A percentile compares a stretch with the other conserved stretches of the same genome.
These are phyloP conservation scores for Fimicolochytrium jonesii DNA, from an alignment of 192 early-diverging fungal genomes.

Conservation along the genomic window DNA sequence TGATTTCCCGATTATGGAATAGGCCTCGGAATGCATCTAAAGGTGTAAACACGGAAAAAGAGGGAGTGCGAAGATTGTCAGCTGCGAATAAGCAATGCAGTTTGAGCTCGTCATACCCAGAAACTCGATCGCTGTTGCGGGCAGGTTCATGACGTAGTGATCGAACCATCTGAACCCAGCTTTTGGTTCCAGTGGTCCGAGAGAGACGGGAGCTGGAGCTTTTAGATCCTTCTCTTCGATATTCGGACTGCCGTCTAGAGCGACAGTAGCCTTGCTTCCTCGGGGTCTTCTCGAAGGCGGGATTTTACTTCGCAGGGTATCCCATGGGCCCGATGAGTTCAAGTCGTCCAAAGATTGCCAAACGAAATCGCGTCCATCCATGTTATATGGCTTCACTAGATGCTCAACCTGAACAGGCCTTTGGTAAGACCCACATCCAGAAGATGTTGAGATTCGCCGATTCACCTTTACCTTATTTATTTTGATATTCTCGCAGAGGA, in stretches of 20 bases:
- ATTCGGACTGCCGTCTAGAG: too few species aligned
- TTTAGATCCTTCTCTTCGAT: too few species aligned
- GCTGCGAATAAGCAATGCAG: too few species aligned
- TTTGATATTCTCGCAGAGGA: slow-evolving; percentile 73
- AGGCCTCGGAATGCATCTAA: slow-evolving; percentile 92
- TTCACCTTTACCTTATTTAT: slow-evolving; percentile 72
- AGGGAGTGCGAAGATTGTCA: too few species aligned
- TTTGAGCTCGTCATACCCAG: slow-evolving; percentile 61
- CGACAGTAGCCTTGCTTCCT: not conserved
- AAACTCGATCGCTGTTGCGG: slow-evolving; percentile 94
- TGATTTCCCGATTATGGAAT: slow-evolving; percentile 49
- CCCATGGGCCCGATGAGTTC: slow-evolving; percentile 32
- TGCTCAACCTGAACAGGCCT: slow-evolving; percentile 63
- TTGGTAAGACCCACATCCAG: too few species aligned
- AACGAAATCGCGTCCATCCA: slow-evolving; percentile 92
- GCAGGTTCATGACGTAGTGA: slow-evolving; percentile 99
- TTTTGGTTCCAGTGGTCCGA: slow-evolving; percentile 9
- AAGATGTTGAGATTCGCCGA: not conserved
- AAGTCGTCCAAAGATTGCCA: slow-evolving; percentile 66
- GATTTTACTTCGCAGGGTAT: slow-evolving; percentile 10
- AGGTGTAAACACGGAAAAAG: too few species aligned
- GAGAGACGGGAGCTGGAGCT: slow-evolving; percentile 20
- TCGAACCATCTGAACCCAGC: slow-evolving; percentile 63
- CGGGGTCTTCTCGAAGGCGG: not conserved
- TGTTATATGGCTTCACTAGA: slow-evolving; percentile 70